Conservation (phyloP, 306 rosid genomes). For the Hippophae rhamnoides region DNA sequence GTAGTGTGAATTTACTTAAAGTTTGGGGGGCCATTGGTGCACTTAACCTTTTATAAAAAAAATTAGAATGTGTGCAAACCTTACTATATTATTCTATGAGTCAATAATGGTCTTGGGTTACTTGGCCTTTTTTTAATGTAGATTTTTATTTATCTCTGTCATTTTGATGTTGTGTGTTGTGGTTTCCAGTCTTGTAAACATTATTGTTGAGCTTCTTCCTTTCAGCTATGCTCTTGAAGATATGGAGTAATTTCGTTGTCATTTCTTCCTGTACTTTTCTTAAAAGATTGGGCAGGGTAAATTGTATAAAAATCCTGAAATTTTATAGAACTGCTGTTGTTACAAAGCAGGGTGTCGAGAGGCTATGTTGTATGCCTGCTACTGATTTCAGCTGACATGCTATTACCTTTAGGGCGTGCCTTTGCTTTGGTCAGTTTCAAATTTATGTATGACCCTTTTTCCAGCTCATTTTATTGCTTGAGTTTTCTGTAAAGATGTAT, state of each 20-base stretch:
- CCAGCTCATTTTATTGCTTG: constrained; percentile 31
- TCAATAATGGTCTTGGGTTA: too few relatives aligned
- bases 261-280: constrained; percentile 49
- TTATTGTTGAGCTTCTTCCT: constrained; percentile 25
- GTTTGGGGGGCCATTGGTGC: too few relatives aligned
- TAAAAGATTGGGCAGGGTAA: constrained; percentile 49
- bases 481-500: constrained; percentile 37
- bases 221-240: constrained; percentile 45
- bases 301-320: constrained; percentile 33
- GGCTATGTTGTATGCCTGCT: constrained; percentile 87
- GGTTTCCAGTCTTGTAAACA: background rate
- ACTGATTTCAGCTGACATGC: constrained; percentile 95
- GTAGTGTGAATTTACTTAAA: too few relatives aligned
- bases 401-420: constrained; percentile 83
- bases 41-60: too few relatives aligned
- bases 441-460: constrained; percentile 51
- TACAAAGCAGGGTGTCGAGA: constrained; percentile 96
- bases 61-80: too few relatives aligned
- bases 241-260: constrained; percentile 33
- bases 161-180: background rate
- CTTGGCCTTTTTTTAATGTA: too few relatives aligned
- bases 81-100: too few relatives aligned
- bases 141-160: background rate
- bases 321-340: constrained; percentile 82
- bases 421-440: constrained; percentile 81